phyloP scores from a whole-genome alignment of 1,139 yeast genomes.

The Yamadazyma taylorii region DNA sequence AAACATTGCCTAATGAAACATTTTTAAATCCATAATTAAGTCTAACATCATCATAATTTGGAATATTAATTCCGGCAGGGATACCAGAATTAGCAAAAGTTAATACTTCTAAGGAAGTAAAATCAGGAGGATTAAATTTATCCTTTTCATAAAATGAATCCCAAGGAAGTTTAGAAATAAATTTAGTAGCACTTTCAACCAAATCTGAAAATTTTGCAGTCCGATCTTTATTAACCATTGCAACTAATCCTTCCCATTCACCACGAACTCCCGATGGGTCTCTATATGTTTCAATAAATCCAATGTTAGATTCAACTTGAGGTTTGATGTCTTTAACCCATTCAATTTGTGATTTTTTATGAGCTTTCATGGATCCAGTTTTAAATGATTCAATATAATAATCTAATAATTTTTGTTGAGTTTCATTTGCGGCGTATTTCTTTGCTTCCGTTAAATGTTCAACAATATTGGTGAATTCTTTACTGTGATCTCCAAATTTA shows the following conservation, averaged over 20 bases:
- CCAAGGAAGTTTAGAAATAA: slow-evolving; percentile 77
- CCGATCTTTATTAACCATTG: slow-evolving; percentile 87
- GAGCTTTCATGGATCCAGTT: slow-evolving; percentile 84
- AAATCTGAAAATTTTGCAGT: slow-evolving; percentile 75
- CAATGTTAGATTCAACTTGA: slow-evolving; percentile 79
- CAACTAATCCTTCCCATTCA: slow-evolving; percentile 91
- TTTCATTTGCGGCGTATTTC: slow-evolving; percentile 68
- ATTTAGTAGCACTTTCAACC: slow-evolving; percentile 64
- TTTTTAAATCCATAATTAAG: slow-evolving; percentile 83
- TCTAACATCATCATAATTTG: slow-evolving; percentile 87
- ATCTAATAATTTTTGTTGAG: slow-evolving; percentile 63
- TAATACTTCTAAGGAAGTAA: slow-evolving; percentile 83
- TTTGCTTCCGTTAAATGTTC: slow-evolving; percentile 57
- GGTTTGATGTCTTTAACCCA: slow-evolving; percentile 92
- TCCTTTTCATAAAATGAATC: slow-evolving; percentile 72
- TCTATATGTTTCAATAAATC: slow-evolving; percentile 88
- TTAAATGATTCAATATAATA: slow-evolving; percentile 68
- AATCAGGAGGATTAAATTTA: slow-evolving; percentile 86
- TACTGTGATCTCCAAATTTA: slow-evolving; percentile 73
- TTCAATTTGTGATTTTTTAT: slow-evolving; percentile 75
- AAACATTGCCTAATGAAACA: slow-evolving; percentile 82
- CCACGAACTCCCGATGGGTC: slow-evolving; percentile 92
- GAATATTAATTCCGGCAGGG: slow-evolving; percentile 92
- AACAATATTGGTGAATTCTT: slow-evolving; percentile 62
- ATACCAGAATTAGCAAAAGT: slow-evolving; percentile 89